A percentile compares a stretch with the other conserved stretches of the same genome.
Evolutionary conservation across 1,284 basidiomycete genomes (phyloP).

Genomic region (Fomes fomentarius): DNA sequence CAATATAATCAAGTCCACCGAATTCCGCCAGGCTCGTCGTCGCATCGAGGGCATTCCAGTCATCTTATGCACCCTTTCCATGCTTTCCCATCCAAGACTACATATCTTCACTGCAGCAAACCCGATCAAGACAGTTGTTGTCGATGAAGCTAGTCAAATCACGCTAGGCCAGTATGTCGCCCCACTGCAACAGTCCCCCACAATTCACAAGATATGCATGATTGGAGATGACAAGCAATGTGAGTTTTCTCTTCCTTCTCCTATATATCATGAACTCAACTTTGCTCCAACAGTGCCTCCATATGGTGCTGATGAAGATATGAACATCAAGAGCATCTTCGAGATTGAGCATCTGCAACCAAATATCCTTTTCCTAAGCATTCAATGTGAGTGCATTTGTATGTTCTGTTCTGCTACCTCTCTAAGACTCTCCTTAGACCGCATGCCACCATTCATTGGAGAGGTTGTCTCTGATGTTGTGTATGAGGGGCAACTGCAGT

Average conservation of each 20-base stretch:
- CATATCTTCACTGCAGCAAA: constrained; percentile 35
- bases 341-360: constrained; percentile 44
- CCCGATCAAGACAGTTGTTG: constrained; percentile 39
- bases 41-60: constrained; percentile 48
- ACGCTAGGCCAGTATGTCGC: constrained; percentile 56
- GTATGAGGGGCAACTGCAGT: constrained; percentile 53
- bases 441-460: constrained; percentile 81
- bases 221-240: constrained; percentile 81
- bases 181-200: constrained; percentile 47
- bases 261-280: not conserved
- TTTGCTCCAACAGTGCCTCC: constrained; percentile 55
- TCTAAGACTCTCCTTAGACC: constrained; percentile 47
- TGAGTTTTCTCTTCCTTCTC: constrained; percentile 34
- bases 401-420: constrained; percentile 2
- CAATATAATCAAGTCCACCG: constrained; percentile 50
- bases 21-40: constrained; percentile 36
- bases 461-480: constrained; percentile 65
- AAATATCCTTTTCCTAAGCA: constrained; percentile 40
- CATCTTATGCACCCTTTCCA: constrained; percentile 72
- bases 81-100: constrained; percentile 54
- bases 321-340: constrained; percentile 46
- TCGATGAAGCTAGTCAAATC: constrained; percentile 51
- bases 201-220: constrained; percentile 64
- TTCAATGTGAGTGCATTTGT: constrained; percentile 42
- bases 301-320: constrained; percentile 46